Evolutionary conservation across 192 early-diverging fungal species (phyloP), one percentile per base, ranked within the genome.

Genomic region (Coemansia sp.): DNA sequence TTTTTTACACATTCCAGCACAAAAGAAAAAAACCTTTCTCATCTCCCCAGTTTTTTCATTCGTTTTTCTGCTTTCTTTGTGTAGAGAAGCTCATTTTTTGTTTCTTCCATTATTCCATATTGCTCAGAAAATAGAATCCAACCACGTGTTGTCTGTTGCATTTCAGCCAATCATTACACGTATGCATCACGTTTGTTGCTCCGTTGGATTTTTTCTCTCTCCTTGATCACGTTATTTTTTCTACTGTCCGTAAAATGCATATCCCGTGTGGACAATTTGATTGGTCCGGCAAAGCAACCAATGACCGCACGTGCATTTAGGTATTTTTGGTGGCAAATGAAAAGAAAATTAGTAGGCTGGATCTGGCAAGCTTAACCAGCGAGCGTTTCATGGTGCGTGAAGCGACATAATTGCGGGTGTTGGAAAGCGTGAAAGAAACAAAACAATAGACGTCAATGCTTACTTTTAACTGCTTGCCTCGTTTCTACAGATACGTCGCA

Each of bases 61-160:
- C 15, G 19, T 21, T 22, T 45, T 45, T 13, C 8, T 45, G 42
- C 4, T 45, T 4, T 45, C 4, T 45, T 0, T 12, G 13, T 45
- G 4, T 45, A 45, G 13, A 45, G 13, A 8, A 13, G 42, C 42
- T 4, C 42, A 12, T 45, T 12, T 45, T 49, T n/a, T 26, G 51
- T 8, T 54, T 22, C 26, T 21, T 26, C 7, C 8, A 0, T 49
- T 12, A 13, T 26, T 26, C 26, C 26, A 26, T 26, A 26, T 26
- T 26, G 42, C 42, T 1, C 13, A 13, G 42, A 45, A 16, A 49
- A 54, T 63, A 74, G 62, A 69, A 69, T 67, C 78, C 62, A 80
- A 62, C 78, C 78, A 80, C 78, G 72, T 80, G 78, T 59, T 69
- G 47, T 58, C 26, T n/a, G 15, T 2, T n/a, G 0, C 13, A 15